A percentile compares a stretch with the other conserved stretches of the same genome.
phyloP scores from a whole-genome alignment of 2,329 filamentous ascomycete species.

The Pyricularia sp. region DNA sequence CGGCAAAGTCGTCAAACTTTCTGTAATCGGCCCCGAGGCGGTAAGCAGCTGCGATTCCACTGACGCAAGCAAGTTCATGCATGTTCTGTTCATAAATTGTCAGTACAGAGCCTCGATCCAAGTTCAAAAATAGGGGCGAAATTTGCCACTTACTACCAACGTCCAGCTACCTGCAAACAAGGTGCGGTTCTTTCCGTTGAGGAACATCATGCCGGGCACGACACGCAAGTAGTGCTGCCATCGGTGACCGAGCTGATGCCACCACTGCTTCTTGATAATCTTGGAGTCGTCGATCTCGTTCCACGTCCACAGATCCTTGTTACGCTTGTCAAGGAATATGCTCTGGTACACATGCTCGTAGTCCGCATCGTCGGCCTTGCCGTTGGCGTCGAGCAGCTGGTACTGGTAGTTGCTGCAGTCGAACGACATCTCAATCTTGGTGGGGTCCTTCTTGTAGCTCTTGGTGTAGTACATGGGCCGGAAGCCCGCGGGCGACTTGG shows the following conservation, averaged over 20 bases:
- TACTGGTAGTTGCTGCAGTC: constrained; percentile 66
- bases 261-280: constrained; percentile 51
- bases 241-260: constrained; percentile 53
- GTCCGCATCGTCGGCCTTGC: constrained; percentile 6
- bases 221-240: constrained; percentile 52
- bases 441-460: constrained; percentile 40
- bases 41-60: constrained; percentile 58
- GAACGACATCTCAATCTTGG: constrained; percentile 56
- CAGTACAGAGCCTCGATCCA: not conserved
- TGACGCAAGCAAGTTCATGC: constrained; percentile 58
- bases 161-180: constrained; percentile 57
- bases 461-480: constrained; percentile 55
- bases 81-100: constrained; percentile 35
- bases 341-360: constrained; percentile 57
- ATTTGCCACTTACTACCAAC: constrained; percentile 40
- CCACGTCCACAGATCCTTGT: constrained; percentile 42
- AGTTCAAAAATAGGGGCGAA: not conserved
- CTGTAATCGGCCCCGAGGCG: constrained; percentile 52
- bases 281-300: constrained; percentile 45
- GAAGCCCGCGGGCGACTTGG: constrained; percentile 43
- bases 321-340: constrained; percentile 49
- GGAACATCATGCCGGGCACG: constrained; percentile 59
- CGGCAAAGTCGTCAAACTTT: constrained; percentile 41
- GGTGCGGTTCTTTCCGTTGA: constrained; percentile 52
- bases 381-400: constrained; percentile 41